Percentiles rank a stretch among this genome's conserved stretches.
Conservation (phyloP, 257 asterid species). For the Lycium ferocissimum region DNA sequence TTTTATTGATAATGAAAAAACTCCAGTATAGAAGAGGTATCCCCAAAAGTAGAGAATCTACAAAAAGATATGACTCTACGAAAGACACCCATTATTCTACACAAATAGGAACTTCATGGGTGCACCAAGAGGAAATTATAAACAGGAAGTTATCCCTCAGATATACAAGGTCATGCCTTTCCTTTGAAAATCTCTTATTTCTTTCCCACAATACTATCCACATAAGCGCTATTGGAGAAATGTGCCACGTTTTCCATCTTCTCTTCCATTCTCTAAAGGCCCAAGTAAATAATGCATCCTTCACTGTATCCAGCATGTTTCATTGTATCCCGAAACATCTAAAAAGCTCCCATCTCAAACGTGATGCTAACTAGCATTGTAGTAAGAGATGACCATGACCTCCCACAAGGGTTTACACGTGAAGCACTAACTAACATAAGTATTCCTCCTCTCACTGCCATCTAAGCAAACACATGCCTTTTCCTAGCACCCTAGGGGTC, state of each 20-base stretch:
- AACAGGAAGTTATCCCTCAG: neutral
- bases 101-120: slow-evolving; percentile 3
- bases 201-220: neutral
- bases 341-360: neutral
- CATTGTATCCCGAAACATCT: neutral
- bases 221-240: neutral
- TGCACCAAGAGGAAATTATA: slow-evolving; percentile 9
- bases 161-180: neutral
- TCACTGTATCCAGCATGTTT: neutral
- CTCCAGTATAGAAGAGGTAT: neutral
- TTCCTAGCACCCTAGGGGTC: neutral
- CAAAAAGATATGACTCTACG: neutral
- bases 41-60: neutral
- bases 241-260: neutral
- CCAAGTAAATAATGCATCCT: neutral
- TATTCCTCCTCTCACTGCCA: neutral
- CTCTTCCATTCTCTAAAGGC: neutral
- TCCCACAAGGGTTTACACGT: neutral
- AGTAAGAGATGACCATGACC: neutral
- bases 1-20: neutral
- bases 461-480: neutral
- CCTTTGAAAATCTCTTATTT: neutral
- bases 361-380: slow-evolving; percentile 4
- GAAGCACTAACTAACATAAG: slow-evolving; percentile 3
- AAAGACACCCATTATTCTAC: neutral